phyloP scores from a whole-genome alignment of 129 eudicot species.

The Artemisia argyi region DNA sequence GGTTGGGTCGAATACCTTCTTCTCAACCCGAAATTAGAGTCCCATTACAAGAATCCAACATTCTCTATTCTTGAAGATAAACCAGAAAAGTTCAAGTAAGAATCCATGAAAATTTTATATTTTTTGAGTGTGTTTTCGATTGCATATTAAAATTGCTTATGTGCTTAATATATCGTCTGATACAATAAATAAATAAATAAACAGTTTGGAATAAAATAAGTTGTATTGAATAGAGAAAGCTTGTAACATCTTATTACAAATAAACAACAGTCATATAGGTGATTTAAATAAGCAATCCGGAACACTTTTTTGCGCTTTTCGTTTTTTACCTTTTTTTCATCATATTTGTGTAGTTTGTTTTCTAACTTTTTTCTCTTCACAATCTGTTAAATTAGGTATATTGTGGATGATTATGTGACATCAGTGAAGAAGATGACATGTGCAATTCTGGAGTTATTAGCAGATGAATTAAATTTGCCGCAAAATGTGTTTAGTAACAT shows the following conservation, averaged over 20 bases:
- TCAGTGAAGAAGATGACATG: slow-evolving; percentile 73
- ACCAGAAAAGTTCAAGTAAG: slow-evolving; percentile 51
- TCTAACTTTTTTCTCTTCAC: slow-evolving; percentile 1
- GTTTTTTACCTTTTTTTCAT: too few species aligned
- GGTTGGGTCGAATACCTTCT: slow-evolving; percentile 88
- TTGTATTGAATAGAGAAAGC: too few species aligned
- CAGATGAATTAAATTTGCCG: slow-evolving; percentile 61
- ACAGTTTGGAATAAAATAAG: too few species aligned
- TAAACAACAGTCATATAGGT: too few species aligned
- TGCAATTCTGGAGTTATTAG: slow-evolving; percentile 64
- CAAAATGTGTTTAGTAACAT: slow-evolving; percentile 69
- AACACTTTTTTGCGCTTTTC: too few species aligned
- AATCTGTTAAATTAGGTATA: slow-evolving; percentile 23
- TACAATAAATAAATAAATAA: too few species aligned
- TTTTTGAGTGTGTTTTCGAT: too few species aligned
- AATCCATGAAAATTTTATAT: background rate
- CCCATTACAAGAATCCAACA: slow-evolving; percentile 30
- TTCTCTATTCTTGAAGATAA: background rate
- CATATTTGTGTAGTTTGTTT: background rate
- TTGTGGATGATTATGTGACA: slow-evolving; percentile 49
- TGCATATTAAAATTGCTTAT: too few species aligned
- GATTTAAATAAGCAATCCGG: too few species aligned
- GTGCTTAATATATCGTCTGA: too few species aligned
- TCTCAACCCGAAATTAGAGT: slow-evolving; percentile 36
- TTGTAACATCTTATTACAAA: too few species aligned